A percentile compares a stretch with the other conserved stretches of the same genome.
phyloP scores from a whole-genome alignment of 2,329 filamentous ascomycete genomes.

The Sporothrix curviconia region DNA sequence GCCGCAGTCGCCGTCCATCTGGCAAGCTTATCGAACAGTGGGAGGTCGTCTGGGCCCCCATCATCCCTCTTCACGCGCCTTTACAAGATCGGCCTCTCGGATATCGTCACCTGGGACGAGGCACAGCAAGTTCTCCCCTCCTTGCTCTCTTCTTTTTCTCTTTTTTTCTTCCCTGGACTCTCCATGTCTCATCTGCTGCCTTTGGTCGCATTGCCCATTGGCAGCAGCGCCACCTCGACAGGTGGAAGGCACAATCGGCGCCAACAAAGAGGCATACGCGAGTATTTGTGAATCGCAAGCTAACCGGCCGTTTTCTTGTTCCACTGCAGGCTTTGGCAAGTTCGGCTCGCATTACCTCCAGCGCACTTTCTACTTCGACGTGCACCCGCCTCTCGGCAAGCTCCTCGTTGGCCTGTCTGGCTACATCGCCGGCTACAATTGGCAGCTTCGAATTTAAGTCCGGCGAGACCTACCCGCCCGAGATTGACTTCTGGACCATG shows the following conservation, averaged over 20 bases:
- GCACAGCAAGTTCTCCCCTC: constrained; percentile 46
- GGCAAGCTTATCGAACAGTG: constrained; percentile 58
- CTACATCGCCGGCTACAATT: constrained; percentile 94
- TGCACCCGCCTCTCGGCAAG: constrained; percentile 82
- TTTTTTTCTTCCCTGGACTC: background rate
- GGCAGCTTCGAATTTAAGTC: constrained; percentile 99
- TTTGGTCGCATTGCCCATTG: background rate
- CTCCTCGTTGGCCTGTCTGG: constrained; percentile 96
- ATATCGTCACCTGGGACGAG: constrained; percentile 63
- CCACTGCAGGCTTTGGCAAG: constrained; percentile 70
- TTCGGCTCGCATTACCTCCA: constrained; percentile 99
- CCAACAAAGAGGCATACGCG: too few relatives aligned
- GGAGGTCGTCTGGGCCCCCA: constrained; percentile 55
- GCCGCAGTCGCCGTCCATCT: constrained; percentile 50
- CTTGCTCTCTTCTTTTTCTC: background rate
- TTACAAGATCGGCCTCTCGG: constrained; percentile 62
- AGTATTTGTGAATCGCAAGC: too few relatives aligned
- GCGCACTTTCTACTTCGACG: constrained; percentile 97
- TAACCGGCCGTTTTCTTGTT: constrained; percentile 6
- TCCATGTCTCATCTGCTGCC: background rate
- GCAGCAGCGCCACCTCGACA: too few relatives aligned
- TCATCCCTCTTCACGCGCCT: constrained; percentile 60
- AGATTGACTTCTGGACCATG: constrained; percentile 98
- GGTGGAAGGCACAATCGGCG: too few relatives aligned
- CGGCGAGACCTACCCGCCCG: constrained; percentile 86